Conservation (phyloP, 1,139 yeast genomes). For the Lizanozyma gosingica region DNA sequence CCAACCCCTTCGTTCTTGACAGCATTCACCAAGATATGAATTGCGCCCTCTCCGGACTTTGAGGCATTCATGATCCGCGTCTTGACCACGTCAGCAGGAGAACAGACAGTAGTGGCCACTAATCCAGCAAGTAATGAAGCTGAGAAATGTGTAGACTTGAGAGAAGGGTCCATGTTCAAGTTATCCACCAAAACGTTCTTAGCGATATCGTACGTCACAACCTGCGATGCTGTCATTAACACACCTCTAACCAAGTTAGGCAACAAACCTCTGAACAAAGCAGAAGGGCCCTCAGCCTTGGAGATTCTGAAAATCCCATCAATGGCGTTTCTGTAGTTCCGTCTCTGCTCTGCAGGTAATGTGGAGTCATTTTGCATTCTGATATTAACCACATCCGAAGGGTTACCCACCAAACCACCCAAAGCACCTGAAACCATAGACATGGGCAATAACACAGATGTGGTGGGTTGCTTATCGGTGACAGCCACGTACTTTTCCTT, state of each 20-base stretch:
- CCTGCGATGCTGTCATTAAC: conserved; percentile 87
- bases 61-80: conserved; percentile 73
- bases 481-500: conserved; percentile 45
- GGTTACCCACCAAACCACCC: conserved; percentile 84
- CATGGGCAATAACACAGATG: conserved; percentile 51
- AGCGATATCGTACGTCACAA: conserved; percentile 77
- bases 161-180: conserved; percentile 46
- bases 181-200: conserved; percentile 49
- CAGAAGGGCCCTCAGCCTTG: conserved; percentile 50
- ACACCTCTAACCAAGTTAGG: conserved; percentile 79
- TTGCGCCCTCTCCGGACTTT: conserved; percentile 38
- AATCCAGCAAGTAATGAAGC: conserved; percentile 76
- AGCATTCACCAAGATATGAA: conserved; percentile 44
- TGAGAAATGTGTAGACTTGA: conserved; percentile 65
- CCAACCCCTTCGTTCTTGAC: conserved; percentile 62
- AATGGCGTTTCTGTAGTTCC: conserved; percentile 71
- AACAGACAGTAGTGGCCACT: conserved; percentile 84
- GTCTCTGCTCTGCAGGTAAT: conserved; percentile 52
- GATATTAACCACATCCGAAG: conserved; percentile 80
- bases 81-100: conserved; percentile 88
- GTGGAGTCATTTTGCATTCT: conserved; percentile 88
- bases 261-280: conserved; percentile 64
- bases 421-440: conserved; percentile 79
- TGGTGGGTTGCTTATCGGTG: conserved; percentile 30
- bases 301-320: conserved; percentile 61